Evolutionary conservation across 2,329 filamentous ascomycete genomes (phyloP), one percentile per base, ranked within the genome.

Genomic region (Tolypocladium cylindrosporum): DNA sequence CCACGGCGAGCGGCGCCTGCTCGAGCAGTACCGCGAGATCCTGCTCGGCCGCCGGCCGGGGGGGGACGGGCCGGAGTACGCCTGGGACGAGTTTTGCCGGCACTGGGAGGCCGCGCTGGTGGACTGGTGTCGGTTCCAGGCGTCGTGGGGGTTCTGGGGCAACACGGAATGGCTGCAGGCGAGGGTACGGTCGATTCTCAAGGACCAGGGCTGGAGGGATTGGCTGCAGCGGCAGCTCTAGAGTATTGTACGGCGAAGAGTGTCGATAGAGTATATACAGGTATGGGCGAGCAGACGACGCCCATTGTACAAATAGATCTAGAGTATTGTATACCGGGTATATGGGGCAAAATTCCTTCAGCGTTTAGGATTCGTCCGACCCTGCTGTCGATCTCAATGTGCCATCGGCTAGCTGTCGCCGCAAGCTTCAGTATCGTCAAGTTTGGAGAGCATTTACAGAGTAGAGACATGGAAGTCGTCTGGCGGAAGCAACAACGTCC

Each of bases 71-170:
- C 55, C 64, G 0, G 62, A 67, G 1, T 88, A 88, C 57, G 70
- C 74, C 0, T 86, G 82, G 80, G 71, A 76, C 0, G 65, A 71
- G 0, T 81, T 88, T 19, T 66, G 78, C 6, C 69, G 78, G 24
- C 85, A 89, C 62, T 88, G 85, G 84, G 84, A 89, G 67, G 79
- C 78, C 4, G 85, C 86, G 0, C 67, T 88, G 4, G 84, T 88
- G 0, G 86, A 89, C 64, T 89, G 86, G 86, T 77, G 85, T 59
- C 68, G 81, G 7, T 84, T 84, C 56, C 81, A 84, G 67, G 80
- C 81, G 0, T 82, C 79, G 0, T 84, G 81, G 81, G 81, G 81
- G 0, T 84, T 83, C 59, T 84, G 81, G 81, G 81, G 81, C 0
- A 84, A 84, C 42, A 82, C 78, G 0, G 74, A 78, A 43, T 84